A percentile compares a stretch with the other conserved stretches of the same genome.
phyloP scores from a whole-genome alignment of 2,329 filamentous ascomycete species.

The Aspergillus proliferans region DNA sequence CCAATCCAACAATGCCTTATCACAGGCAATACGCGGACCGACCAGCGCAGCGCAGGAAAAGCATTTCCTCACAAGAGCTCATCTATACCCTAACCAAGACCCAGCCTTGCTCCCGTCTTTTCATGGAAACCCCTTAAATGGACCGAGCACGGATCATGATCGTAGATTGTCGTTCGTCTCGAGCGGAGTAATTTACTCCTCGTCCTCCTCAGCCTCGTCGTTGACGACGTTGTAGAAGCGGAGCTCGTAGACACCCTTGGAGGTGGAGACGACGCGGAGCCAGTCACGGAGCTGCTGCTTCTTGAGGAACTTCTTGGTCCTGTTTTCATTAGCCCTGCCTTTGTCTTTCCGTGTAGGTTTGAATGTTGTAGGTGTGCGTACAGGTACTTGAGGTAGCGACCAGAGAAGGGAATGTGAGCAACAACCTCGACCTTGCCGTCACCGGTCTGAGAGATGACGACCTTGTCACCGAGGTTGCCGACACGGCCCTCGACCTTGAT shows the following conservation, averaged over 20 bases:
- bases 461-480: conserved; percentile 91
- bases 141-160: not conserved
- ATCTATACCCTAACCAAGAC: conserved; percentile 8
- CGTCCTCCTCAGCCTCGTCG: conserved; percentile 95
- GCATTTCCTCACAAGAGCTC: conserved; percentile 5
- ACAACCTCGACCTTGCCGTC: conserved; percentile 98
- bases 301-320: conserved; percentile 99
- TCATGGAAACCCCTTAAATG: conserved; percentile 7
- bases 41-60: not conserved
- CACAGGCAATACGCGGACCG: conserved; percentile 1
- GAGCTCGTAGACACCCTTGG: conserved; percentile 97
- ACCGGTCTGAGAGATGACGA: conserved; percentile 82
- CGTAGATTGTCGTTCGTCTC: not conserved
- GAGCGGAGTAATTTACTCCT: conserved; percentile 67
- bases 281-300: conserved; percentile 99
- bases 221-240: conserved; percentile 99
- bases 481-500: conserved; percentile 99
- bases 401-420: conserved; percentile 95
- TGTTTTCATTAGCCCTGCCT: conserved; percentile 30
- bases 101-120: conserved; percentile 4
- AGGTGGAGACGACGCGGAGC: conserved; percentile 97
- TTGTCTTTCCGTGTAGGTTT: not conserved
- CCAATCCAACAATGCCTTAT: conserved; percentile 4
- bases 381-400: conserved; percentile 99
- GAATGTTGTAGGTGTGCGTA: conserved; percentile 54